A percentile compares a stretch with the other conserved stretches of the same genome.
phyloP scores from a whole-genome alignment of 495 filamentous ascomycete genomes.

The Annulohypoxylon moriforme region DNA sequence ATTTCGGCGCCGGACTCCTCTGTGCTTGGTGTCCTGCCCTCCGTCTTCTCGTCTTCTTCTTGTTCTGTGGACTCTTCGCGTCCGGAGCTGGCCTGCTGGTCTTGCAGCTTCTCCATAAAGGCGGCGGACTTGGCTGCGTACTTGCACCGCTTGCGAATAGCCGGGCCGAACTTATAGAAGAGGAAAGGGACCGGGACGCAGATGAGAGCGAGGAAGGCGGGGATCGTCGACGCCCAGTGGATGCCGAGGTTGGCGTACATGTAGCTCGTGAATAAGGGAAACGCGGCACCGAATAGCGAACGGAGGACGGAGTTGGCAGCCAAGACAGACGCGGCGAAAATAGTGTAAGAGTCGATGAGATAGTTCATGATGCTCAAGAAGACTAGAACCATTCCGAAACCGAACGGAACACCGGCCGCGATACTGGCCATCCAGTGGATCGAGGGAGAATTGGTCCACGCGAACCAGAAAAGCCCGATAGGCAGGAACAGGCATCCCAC shows the following conservation, averaged over 20 bases:
- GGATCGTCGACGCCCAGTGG: conserved; percentile 69
- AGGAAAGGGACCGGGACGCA: conserved; percentile 73
- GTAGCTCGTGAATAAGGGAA: conserved; percentile 69
- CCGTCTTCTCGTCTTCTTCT: neutral
- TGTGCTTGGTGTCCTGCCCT: neutral
- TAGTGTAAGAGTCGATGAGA: conserved; percentile 69
- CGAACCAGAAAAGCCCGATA: conserved; percentile 72
- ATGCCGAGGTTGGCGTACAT: conserved; percentile 75
- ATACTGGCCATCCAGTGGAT: conserved; percentile 63
- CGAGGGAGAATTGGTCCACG: conserved; percentile 64
- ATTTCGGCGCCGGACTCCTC: neutral
- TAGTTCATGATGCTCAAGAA: conserved; percentile 72
- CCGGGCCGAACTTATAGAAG: conserved; percentile 68
- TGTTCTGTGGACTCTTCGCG: neutral
- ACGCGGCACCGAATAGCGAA: conserved; percentile 67
- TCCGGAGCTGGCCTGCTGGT: neutral
- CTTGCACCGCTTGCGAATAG: conserved; percentile 1
- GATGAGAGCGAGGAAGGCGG: conserved; percentile 69
- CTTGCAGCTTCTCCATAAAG: neutral
- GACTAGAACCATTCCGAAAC: conserved; percentile 66
- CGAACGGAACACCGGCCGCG: conserved; percentile 62
- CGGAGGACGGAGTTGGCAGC: conserved; percentile 72
- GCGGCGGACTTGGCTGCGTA: neutral
- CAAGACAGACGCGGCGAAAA: conserved; percentile 64
- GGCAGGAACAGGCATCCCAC: conserved; percentile 66